Conservation (phyloP, 148 eudicot genomes). For the Gaultheria prostrata region DNA sequence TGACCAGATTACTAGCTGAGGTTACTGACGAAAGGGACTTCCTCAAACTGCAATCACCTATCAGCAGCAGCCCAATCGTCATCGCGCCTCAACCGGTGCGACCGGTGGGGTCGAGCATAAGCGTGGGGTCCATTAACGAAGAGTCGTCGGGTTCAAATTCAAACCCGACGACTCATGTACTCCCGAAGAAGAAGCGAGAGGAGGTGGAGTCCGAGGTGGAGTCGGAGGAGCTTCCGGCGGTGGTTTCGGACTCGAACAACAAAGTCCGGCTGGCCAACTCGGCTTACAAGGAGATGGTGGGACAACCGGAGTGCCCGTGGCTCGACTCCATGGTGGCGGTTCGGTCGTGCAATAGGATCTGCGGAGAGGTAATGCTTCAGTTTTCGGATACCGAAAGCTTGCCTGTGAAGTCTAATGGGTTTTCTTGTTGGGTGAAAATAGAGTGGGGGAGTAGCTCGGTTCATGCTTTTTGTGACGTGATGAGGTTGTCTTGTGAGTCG, state of each 20-base stretch:
- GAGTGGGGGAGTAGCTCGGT: constrained; percentile 62
- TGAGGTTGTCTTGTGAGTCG: constrained; percentile 42
- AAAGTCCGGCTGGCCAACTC: constrained; percentile 60
- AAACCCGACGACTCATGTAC: not conserved
- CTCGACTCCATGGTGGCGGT: constrained; percentile 31
- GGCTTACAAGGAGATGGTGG: constrained; percentile 62
- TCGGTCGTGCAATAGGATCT: constrained; percentile 40
- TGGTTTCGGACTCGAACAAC: constrained; percentile 58
- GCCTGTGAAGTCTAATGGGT: constrained; percentile 38
- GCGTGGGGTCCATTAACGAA: constrained; percentile 32
- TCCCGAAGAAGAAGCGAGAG: constrained; percentile 21
- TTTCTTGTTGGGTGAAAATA: constrained; percentile 55
- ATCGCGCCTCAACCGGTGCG: constrained; percentile 58
- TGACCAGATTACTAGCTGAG: constrained; percentile 33
- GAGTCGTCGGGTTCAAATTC: not conserved
- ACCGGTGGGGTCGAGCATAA: constrained; percentile 57
- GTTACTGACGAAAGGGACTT: constrained; percentile 48
- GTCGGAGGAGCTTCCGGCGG: constrained; percentile 44
- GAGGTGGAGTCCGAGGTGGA: constrained; percentile 56
- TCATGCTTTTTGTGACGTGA: constrained; percentile 47
- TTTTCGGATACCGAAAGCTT: constrained; percentile 4
- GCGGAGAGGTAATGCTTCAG: constrained; percentile 57
- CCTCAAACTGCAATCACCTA: constrained; percentile 33
- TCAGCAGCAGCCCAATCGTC: constrained; percentile 17
- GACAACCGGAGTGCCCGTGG: constrained; percentile 73